These are phyloP conservation scores for Citeromyces siamensis DNA, from an alignment of 1,139 yeast species.

Conservation along the genomic window DNA sequence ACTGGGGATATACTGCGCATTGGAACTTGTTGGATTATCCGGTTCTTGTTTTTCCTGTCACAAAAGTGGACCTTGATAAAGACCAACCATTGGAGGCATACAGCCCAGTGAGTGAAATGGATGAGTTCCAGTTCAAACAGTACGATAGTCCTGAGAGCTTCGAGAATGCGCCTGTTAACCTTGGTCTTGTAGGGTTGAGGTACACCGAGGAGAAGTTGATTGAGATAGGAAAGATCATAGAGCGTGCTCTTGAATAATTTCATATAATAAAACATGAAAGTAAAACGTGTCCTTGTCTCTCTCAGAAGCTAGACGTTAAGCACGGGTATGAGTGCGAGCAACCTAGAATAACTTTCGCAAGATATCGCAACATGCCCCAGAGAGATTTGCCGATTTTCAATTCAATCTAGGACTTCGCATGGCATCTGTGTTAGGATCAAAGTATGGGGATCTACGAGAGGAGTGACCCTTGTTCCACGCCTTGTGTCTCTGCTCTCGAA, in stretches of 20 bases:
- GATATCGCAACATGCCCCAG: no score
- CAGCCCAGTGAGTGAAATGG: constrained; percentile 26
- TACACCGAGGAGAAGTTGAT: constrained; percentile 38
- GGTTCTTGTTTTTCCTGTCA: constrained; percentile 35
- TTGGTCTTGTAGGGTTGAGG: constrained; percentile 36
- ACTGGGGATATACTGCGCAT: constrained; percentile 64
- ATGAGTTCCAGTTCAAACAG: constrained; percentile 23
- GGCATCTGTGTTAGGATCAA: no score
- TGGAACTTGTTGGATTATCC: constrained; percentile 56
- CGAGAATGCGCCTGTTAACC: constrained; percentile 33
- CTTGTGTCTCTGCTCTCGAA: no score
- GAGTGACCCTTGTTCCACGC: no score
- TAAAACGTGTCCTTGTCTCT: no score
- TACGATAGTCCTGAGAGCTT: constrained; percentile 24
- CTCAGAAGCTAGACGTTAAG: no score
- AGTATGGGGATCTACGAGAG: no score
- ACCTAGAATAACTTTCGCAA: no score
- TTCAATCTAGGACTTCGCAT: no score
- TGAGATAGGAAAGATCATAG: constrained; percentile 18
- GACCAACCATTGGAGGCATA: constrained; percentile 12
- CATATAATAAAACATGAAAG: no score
- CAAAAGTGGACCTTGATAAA: constrained; percentile 12
- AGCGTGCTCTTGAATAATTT: not conserved
- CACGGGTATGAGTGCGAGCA: no score
- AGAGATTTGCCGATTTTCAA: no score